Base-by-base conservation (phyloP, 148 eudicot genomes). In the Talinum fruticosum region DNA sequence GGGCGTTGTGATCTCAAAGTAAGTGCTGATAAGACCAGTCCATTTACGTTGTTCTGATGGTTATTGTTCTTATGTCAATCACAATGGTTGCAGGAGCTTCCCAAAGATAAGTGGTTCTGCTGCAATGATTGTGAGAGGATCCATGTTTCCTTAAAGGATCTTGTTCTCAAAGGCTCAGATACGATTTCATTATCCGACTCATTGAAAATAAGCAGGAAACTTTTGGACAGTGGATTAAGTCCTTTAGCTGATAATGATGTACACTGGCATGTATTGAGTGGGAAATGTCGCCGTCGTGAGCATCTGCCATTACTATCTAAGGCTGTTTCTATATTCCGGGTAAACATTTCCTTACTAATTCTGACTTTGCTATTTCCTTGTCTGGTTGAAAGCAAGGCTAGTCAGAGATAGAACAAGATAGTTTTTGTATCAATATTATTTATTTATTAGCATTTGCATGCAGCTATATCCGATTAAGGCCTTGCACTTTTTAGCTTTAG, bases 41-140 rank as follows among this genome's bases (percentile, higher is more conserved):
- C 12, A 76, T 71, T 35, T 71, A 37, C 30, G 51, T 59, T 74
- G 26, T 75, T 21, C 3, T 36, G 72, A 64, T 47, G 72, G 70
- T 34, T 66, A 45, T 65, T 53, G 36, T n/a, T 65, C 53, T 12
- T 74, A 74, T 72, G 18, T 74, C 54, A 12, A 59, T 38, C n/a
- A 29, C 38, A 62, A 37, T 74, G 72, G 26, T 62, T 75, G 81
- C 92, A 95, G 99, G 93, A 91, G 83, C 90, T 91, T 53, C 97
- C 97, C 23, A 80, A 79, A 69, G 93, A 85, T 64, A 93, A 91
- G 79, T 95, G 99, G 99, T 95, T 95, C 82, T 95, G 99, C 80
- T 84, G 93, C 79, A 72, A 83, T 72, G 89, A 91, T 74, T 95
- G 99, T 88, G 73, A 81, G 62, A 86, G 78, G 79, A 90, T 93